Conservation (phyloP, 768 basidiomycete species). For the Collybia sp. region DNA sequence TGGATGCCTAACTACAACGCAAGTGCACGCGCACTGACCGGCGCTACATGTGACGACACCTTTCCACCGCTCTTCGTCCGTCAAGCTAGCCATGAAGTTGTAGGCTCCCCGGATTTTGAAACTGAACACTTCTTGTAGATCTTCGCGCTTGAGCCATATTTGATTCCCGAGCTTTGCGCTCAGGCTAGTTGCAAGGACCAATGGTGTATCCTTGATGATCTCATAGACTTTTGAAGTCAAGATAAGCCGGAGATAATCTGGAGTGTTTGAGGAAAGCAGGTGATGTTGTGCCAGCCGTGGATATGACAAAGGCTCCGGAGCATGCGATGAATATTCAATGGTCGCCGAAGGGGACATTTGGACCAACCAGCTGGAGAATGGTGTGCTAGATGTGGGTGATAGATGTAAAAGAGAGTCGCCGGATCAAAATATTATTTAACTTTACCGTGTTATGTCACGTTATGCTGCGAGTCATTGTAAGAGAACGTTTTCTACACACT, state of each 20-base stretch:
- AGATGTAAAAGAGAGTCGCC: neutral
- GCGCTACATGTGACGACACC: conserved; percentile 98
- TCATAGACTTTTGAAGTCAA: conserved; percentile 90
- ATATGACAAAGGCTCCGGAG: conserved; percentile 62
- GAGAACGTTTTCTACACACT: too few relatives aligned
- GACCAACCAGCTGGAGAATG: neutral
- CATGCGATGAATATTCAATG: conserved; percentile 64
- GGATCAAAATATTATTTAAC: too few relatives aligned
- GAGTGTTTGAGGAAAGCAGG: conserved; percentile 60
- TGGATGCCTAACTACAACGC: conserved; percentile 6
- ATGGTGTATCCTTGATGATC: conserved; percentile 83
- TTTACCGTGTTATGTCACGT: too few relatives aligned
- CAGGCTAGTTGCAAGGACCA: conserved; percentile 82
- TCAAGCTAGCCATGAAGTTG: conserved; percentile 93
- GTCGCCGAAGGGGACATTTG: conserved; percentile 44
- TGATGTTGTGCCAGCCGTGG: conserved; percentile 65
- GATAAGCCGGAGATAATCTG: conserved; percentile 87
- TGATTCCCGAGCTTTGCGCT: conserved; percentile 87
- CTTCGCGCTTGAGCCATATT: conserved; percentile 96
- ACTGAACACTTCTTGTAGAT: conserved; percentile 95
- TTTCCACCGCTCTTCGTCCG: conserved; percentile 90
- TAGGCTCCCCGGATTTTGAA: conserved; percentile 99
- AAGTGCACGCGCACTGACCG: conserved; percentile 69
- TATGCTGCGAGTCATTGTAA: too few relatives aligned
- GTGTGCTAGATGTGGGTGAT: neutral